Conservation (phyloP, 2,329 filamentous ascomycete species). For the Paecilomyces sp. region DNA sequence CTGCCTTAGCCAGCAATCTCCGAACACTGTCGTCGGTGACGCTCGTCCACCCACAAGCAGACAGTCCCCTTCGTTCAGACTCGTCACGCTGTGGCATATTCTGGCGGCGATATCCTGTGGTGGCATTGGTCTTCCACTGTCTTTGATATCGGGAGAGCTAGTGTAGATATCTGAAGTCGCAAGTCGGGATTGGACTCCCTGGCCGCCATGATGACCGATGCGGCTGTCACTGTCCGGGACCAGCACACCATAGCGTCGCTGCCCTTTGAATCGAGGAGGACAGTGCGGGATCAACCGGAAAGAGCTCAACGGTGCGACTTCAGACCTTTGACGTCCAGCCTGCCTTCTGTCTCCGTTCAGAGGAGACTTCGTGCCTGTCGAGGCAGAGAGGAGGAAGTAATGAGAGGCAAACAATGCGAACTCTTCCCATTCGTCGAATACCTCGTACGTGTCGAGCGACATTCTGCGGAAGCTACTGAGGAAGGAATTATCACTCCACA, state of each 20-base stretch:
- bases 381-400: constrained; percentile 71
- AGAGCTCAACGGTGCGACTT: not conserved
- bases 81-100: constrained; percentile 72
- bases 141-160: constrained; percentile 41
- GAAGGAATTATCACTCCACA: constrained; percentile 68
- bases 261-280: constrained; percentile 32
- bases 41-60: constrained; percentile 69
- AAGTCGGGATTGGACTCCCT: constrained; percentile 41
- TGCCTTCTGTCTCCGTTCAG: not conserved
- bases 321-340: not conserved
- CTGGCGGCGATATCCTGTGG: constrained; percentile 32
- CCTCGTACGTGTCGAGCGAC: constrained; percentile 63
- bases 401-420: constrained; percentile 78
- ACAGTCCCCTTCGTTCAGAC: constrained; percentile 50
- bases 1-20: constrained; percentile 69
- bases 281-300: constrained; percentile 14
- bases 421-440: constrained; percentile 96
- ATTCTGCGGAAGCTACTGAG: constrained; percentile 53
- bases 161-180: constrained; percentile 40
- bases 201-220: constrained; percentile 35
- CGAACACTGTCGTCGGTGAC: constrained; percentile 63
- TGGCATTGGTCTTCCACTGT: constrained; percentile 39
- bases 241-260: constrained; percentile 56
- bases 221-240: constrained; percentile 30
- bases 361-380: constrained; percentile 20